Evolutionary conservation across 2,329 filamentous ascomycete species (phyloP).

Genomic region (Pseudogymnoascus sp.): DNA sequence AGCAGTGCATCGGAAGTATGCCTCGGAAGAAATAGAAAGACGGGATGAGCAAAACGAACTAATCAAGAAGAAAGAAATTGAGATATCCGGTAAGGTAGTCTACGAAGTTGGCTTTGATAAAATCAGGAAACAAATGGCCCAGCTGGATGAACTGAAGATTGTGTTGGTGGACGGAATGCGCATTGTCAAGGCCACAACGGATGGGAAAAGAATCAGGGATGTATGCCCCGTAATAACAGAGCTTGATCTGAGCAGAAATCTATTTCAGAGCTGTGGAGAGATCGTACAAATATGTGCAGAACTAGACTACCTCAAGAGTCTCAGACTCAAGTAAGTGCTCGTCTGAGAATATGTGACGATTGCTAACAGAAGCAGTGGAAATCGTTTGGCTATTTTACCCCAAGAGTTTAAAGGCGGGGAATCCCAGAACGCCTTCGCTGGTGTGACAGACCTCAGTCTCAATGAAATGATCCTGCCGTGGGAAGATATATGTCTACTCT

Average conservation of each 20-base stretch:
- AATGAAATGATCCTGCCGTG: conserved; percentile 62
- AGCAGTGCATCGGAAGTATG: conserved; percentile 80
- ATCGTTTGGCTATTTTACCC: conserved; percentile 54
- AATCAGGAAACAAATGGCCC: conserved; percentile 71
- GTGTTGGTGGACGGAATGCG: conserved; percentile 75
- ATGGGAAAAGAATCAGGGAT: conserved; percentile 38
- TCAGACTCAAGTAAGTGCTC: conserved; percentile 63
- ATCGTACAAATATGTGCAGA: conserved; percentile 66
- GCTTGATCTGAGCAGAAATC: conserved; percentile 77
- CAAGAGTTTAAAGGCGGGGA: conserved; percentile 31
- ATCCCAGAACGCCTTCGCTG: conserved; percentile 38
- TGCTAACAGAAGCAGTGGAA: conserved; percentile 50
- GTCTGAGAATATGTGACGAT: neutral
- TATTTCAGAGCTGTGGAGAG: conserved; percentile 62
- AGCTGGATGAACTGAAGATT: conserved; percentile 69
- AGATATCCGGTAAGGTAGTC: conserved; percentile 73
- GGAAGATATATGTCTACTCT: conserved; percentile 53
- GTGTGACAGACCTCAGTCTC: conserved; percentile 55
- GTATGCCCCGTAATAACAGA: conserved; percentile 65
- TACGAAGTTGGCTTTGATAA: conserved; percentile 96
- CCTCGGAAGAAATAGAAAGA: conserved; percentile 44
- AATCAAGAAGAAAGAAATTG: conserved; percentile 47
- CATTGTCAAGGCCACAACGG: conserved; percentile 41
- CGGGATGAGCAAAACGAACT: conserved; percentile 20
- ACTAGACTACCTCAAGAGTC: conserved; percentile 55